Percentiles rank a stretch among this genome's conserved stretches.
Conservation (phyloP, 305 asterid species). For the Fraxinus baroniana region DNA sequence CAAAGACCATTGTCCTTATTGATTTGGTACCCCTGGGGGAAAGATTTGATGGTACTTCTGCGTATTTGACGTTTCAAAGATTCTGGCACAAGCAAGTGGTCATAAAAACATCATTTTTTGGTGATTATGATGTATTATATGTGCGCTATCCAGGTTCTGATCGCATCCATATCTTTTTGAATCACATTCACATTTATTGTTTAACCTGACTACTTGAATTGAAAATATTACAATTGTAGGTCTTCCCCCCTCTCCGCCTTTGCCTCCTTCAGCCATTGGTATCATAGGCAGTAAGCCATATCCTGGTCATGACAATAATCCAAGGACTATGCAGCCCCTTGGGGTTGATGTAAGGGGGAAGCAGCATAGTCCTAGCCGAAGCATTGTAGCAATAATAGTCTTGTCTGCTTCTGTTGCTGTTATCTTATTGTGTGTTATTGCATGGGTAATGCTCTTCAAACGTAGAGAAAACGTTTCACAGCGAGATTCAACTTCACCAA, state of each 20-base stretch:
- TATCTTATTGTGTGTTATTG: constrained; percentile 50
- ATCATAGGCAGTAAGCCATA: constrained; percentile 60
- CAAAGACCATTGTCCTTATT: constrained; percentile 70
- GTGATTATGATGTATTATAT: constrained; percentile 78
- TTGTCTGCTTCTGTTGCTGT: constrained; percentile 64
- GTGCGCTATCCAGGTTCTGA: constrained; percentile 83
- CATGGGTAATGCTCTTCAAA: constrained; percentile 60
- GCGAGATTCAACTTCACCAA: constrained; percentile 56
- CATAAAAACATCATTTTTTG: constrained; percentile 63
- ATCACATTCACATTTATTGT: constrained; percentile 2
- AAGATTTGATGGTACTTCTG: constrained; percentile 60
- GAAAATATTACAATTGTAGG: constrained; percentile 42
- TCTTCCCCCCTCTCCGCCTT: constrained; percentile 91
- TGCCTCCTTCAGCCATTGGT: constrained; percentile 59
- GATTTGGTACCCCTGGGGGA: constrained; percentile 81
- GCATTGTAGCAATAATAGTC: constrained; percentile 57
- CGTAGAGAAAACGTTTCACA: constrained; percentile 37
- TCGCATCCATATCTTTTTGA: constrained; percentile 14
- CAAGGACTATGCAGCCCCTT: constrained; percentile 64
- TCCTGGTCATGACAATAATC: constrained; percentile 55
- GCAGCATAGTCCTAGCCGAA: constrained; percentile 52
- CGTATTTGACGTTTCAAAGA: constrained; percentile 60
- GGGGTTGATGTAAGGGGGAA: constrained; percentile 73
- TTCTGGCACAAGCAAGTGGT: constrained; percentile 76
- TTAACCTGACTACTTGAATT: constrained; percentile 21